Evolutionary conservation across 176 grass and related monocot genomes (phyloP).

Genomic region (Oropetium thomaeum): DNA sequence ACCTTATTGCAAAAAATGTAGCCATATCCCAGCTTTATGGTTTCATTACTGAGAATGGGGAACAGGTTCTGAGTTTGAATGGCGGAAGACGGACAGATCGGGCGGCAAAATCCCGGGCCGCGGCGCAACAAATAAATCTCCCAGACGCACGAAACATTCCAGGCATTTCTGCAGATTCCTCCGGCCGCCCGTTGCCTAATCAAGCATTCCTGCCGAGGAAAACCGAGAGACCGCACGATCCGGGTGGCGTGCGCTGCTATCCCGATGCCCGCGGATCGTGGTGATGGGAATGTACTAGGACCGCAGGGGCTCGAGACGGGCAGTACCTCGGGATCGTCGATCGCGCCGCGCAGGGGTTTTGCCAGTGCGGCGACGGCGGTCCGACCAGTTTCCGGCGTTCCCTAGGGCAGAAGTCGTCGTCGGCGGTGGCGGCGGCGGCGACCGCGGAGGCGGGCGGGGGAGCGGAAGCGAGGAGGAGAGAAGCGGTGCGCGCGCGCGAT

Average conservation of each 20-base stretch:
- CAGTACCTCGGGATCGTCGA: conserved; percentile 2
- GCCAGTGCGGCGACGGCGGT: background rate
- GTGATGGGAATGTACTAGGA: background rate
- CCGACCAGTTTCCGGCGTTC: conserved; percentile 4
- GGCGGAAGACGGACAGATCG: background rate
- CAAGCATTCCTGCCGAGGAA: background rate
- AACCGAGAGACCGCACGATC: background rate
- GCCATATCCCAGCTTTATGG: background rate
- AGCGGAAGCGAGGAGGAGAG: no score
- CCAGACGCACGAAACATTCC: background rate
- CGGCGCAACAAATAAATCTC: background rate
- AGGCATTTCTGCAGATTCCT: background rate
- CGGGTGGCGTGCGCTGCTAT: background rate
- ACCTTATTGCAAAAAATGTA: background rate
- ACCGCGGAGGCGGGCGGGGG: background rate
- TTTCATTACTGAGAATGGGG: background rate
- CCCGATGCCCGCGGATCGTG: background rate
- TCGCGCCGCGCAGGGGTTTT: background rate
- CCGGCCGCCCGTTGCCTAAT: background rate
- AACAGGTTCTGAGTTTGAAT: background rate
- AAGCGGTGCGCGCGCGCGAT: conserved; percentile 6
- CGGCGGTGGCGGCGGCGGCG: background rate
- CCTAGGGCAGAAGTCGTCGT: background rate
- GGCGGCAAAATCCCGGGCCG: background rate
- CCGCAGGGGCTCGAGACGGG: background rate